Evolutionary conservation across 495 filamentous ascomycete species (phyloP), one percentile per base, ranked within the genome.

Genomic region (Entonaema liquescens): DNA sequence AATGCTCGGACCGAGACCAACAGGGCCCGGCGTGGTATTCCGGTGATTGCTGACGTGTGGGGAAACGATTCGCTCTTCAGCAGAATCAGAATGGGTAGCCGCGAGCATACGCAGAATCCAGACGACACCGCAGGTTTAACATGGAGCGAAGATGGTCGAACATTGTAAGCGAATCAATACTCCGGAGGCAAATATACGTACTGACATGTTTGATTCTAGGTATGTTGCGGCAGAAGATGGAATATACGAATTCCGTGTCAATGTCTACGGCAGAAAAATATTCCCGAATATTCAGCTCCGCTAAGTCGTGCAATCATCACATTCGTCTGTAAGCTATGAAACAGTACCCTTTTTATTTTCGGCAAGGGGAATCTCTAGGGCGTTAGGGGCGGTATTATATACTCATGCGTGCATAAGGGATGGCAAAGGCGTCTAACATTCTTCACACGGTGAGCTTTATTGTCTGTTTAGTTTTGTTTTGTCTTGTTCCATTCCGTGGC

Each of bases 181-280:
- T 23, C 2, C 6, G 25, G n/a, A 21, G 12, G 6, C 15, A 31
- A 21, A 52, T 28, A n/a, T 19, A 2, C 1, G 25, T 28, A 47
- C 76, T 79, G 42, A 79, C 71, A 5, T 7, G 23, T 25, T 23
- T 8, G 17, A 59, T 47, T n/a, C 7, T 62, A 93, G 92, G 65
- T 93, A 89, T 69, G 83, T 92, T 71, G 92, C 86, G n/a, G 91
- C 90, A 3, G 84, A 91, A 59, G 84, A 90, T 55, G 92, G 92
- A 19, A 90, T 94, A 17, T 90, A 91, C 65, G 89, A 93, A 77
- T 91, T 89, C 67, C 83, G 84, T 23, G 81, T 93, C 61, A 90
- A 94, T 73, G 74, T 89, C 21, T 75, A 83, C n/a, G 85, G 87
- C 55, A 84, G 91, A 63, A 91, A 88, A 77, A 83, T 85, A 5